phyloP scores from a whole-genome alignment of 768 basidiomycete genomes.

The Kwoniella botswanensis region DNA sequence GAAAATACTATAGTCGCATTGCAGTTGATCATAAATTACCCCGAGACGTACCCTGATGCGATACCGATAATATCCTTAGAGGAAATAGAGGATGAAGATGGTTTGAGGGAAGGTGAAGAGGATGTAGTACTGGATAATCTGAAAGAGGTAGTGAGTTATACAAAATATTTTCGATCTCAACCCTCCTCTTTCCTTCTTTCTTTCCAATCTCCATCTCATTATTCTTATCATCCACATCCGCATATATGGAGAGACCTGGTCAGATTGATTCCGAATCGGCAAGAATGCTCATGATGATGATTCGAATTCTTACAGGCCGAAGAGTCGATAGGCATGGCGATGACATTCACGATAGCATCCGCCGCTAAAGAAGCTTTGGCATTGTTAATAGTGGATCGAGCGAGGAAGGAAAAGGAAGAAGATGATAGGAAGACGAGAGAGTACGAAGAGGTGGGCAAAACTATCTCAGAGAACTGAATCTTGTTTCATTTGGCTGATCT shows the following conservation, averaged over 20 bases:
- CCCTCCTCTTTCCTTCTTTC: background rate
- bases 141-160: slow-evolving; percentile 63
- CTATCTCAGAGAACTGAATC: no score
- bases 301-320: slow-evolving; percentile 37
- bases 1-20: slow-evolving; percentile 67
- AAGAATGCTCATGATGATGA: no score
- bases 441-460: slow-evolving; percentile 69
- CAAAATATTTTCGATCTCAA: background rate
- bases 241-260: no score
- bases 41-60: slow-evolving; percentile 80
- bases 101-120: slow-evolving; percentile 63
- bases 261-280: no score
- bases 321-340: slow-evolving; percentile 71
- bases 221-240: no score
- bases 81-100: slow-evolving; percentile 66
- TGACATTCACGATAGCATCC: slow-evolving; percentile 93
- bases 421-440: slow-evolving; percentile 73
- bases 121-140: slow-evolving; percentile 67
- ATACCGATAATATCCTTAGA: slow-evolving; percentile 75
- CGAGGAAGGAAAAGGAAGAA: slow-evolving; percentile 66
- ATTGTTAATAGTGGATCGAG: slow-evolving; percentile 67
- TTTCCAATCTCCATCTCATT: background rate
- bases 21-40: slow-evolving; percentile 74
- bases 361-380: slow-evolving; percentile 80
- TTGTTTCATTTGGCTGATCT: background rate